These are phyloP conservation scores for Fusarium caatingaense DNA, from an alignment of 2,329 filamentous ascomycete genomes.

Conservation along the genomic window DNA sequence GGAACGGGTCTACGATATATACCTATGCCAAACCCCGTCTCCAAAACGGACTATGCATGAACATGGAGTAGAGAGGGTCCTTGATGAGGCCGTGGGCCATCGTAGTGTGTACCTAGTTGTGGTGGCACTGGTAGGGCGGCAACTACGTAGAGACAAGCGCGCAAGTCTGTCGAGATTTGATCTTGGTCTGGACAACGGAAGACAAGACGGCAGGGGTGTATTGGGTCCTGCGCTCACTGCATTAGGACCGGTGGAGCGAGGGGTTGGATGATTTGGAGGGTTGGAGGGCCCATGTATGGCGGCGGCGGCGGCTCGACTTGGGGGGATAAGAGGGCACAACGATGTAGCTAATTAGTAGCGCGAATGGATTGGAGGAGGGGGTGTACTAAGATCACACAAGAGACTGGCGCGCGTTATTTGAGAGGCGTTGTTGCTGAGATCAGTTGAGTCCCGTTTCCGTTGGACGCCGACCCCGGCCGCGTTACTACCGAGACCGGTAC, in stretches of 20 bases:
- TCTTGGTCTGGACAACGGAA: constrained; percentile 47
- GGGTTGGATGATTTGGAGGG: constrained; percentile 46
- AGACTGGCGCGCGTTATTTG: constrained; percentile 39
- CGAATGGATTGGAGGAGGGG: constrained; percentile 43
- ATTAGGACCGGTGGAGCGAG: constrained; percentile 48
- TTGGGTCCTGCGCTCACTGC: constrained; percentile 45
- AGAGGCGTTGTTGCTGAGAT: constrained; percentile 41
- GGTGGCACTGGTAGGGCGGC: constrained; percentile 45
- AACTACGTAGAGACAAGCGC: constrained; percentile 46
- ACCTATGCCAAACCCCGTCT: constrained; percentile 47
- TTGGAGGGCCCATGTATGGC: constrained; percentile 45
- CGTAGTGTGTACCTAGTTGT: constrained; percentile 41
- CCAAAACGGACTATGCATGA: constrained; percentile 52
- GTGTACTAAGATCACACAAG: constrained; percentile 37
- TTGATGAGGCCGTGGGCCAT: constrained; percentile 42
- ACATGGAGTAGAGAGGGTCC: constrained; percentile 54
- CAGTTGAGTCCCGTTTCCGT: constrained; percentile 41
- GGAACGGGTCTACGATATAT: constrained; percentile 62
- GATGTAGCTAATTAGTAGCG: constrained; percentile 43
- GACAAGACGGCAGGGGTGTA: constrained; percentile 47
- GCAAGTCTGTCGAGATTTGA: constrained; percentile 47
- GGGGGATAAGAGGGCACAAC: constrained; percentile 45
- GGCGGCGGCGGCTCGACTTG: constrained; percentile 49
- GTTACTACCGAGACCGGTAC: constrained; percentile 37
- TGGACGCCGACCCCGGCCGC: constrained; percentile 45